Conservation (phyloP, 352 stramenopile species). For the Halophytophthora polymorphica region DNA sequence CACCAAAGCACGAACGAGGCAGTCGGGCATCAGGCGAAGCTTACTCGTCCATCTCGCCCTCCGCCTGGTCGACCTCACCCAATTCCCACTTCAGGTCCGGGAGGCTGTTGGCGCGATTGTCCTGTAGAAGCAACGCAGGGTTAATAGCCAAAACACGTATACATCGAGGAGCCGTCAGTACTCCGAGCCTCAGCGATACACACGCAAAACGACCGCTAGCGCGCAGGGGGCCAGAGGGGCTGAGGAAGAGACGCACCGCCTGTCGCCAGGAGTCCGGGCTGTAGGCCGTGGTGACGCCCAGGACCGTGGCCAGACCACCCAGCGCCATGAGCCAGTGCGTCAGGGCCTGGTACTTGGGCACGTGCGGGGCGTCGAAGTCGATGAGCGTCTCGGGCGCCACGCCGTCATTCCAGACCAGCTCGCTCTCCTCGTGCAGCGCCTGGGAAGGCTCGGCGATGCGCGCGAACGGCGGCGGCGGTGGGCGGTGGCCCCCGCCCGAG, state of each 20-base stretch:
- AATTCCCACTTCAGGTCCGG: slow-evolving; percentile 83
- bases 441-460: slow-evolving; percentile 60
- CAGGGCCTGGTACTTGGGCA: slow-evolving; percentile 73
- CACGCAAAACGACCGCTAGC: neutral
- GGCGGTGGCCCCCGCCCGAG: slow-evolving; percentile 51
- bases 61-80: slow-evolving; percentile 63
- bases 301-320: slow-evolving; percentile 58
- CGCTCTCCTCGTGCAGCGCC: slow-evolving; percentile 70
- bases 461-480: slow-evolving; percentile 75
- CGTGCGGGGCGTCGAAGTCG: slow-evolving; percentile 86
- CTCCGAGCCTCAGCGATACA: neutral
- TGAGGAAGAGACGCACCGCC: slow-evolving; percentile 40
- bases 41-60: slow-evolving; percentile 85
- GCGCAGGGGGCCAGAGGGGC: neutral
- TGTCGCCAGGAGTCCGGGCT: slow-evolving; percentile 79
- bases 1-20: too few relatives aligned
- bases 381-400: slow-evolving; percentile 85
- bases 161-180: slow-evolving; percentile 1
- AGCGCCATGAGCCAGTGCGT: slow-evolving; percentile 61
- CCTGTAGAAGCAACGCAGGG: slow-evolving; percentile 26
- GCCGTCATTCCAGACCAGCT: slow-evolving; percentile 87
- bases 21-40: too few relatives aligned
- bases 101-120: slow-evolving; percentile 73
- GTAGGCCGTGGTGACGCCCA: slow-evolving; percentile 78
- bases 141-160: slow-evolving; percentile 1